Evolutionary conservation across 1,139 yeast genomes (phyloP).

Genomic region (Saccharomyces uvarum): DNA sequence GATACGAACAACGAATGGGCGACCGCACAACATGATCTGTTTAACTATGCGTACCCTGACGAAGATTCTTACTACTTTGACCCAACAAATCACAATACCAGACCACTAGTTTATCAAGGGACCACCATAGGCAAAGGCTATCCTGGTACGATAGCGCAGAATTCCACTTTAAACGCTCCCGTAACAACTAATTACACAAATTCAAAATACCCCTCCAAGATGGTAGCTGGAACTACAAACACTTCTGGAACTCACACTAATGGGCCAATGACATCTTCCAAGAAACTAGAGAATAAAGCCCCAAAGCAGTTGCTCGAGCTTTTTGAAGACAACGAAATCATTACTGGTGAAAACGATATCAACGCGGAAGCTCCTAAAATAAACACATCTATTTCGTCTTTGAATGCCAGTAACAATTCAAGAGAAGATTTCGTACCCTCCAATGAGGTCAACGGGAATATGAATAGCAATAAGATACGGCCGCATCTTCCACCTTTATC

Average conservation of each 20-base stretch:
- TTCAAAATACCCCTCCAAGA: conserved; percentile 18
- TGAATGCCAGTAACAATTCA: conserved; percentile 10
- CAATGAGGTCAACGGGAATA: not conserved
- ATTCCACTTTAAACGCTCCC: conserved; percentile 24
- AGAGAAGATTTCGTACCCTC: conserved; percentile 1
- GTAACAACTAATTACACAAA: conserved; percentile 24
- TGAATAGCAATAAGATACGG: conserved; percentile 3
- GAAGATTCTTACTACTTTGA: conserved; percentile 27
- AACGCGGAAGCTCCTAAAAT: conserved; percentile 20
- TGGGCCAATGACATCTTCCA: conserved; percentile 7
- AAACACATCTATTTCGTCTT: conserved; percentile 13
- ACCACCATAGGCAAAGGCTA: conserved; percentile 32
- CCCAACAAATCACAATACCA: conserved; percentile 27
- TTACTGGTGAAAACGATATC: conserved; percentile 7
- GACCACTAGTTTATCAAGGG: conserved; percentile 23
- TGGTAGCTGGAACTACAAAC: conserved; percentile 25
- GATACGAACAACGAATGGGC: conserved; percentile 30
- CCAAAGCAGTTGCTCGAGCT: conserved; percentile 68
- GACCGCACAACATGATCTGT: conserved; percentile 31
- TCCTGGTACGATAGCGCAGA: conserved; percentile 17
- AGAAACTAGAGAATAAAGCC: conserved; percentile 39
- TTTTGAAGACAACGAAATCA: conserved; percentile 45
- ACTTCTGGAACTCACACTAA: conserved; percentile 20
- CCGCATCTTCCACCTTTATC: not conserved
- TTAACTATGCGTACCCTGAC: conserved; percentile 35